Evolutionary conservation across 164 flowering plant genomes (phyloP), one percentile per base, ranked within the genome.

Genomic region (Nymphaea thermarum): DNA sequence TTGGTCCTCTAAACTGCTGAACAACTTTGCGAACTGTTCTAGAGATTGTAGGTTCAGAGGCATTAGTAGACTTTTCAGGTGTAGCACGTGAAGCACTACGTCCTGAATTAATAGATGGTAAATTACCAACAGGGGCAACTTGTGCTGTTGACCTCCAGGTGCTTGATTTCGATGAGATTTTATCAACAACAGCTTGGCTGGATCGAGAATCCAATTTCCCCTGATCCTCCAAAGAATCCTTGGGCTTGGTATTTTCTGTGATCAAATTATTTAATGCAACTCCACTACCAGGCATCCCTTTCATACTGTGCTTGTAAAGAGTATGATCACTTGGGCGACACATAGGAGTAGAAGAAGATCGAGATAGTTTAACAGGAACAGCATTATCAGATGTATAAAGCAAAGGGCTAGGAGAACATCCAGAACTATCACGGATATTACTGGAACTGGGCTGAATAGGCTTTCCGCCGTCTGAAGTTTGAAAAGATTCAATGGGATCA

Each of bases 1-100:
- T 87, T 43, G 91, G 75, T 51, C 73, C 74, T 76, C 66, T 83
- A 61, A 84, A 73, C 66, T 84, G 86, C 71, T 86, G 94, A 68
- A 84, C 86, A 67, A 79, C 94, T 76, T 86, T 93, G 76, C 66
- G 63, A 69, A 82, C 69, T 18, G 93, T 76, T 7, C 73, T 43
- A 72, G 67, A 70, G 63, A 47, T 70, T 62, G 67, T 12, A 70
- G 66, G 65, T 43, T 77, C 82, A 15, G 76, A 44, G 11, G 78
- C 63, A 11, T 47, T 62, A 62, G 61, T 12, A 44, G 65, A 66
- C 55, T 16, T 68, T 25, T 25, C 36, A 25, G 36, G 36, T 25
- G 36, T 25, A 25, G 36, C 36, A 25, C 36, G 36, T 62, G 73
- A 67, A 68, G 75, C 75, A 60, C 53, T 69, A 71, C 45, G 45